phyloP scores from a whole-genome alignment of 164 flowering plant genomes.

The Dillenia suffruticosa region DNA sequence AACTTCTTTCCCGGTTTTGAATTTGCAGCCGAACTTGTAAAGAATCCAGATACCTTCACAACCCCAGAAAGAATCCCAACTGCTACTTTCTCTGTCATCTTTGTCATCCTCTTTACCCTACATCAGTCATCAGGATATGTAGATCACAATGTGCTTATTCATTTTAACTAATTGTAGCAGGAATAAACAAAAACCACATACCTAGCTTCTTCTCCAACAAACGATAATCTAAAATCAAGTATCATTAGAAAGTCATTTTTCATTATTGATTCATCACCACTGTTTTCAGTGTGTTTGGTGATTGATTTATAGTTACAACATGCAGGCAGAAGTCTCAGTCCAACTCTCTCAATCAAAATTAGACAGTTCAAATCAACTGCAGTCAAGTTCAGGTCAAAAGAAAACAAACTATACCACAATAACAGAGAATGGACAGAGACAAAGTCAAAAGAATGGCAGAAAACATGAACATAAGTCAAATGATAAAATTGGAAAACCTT shows the following conservation, averaged over 20 bases:
- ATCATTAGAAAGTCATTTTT: no score
- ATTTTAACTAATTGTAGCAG: no score
- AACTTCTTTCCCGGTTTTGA: constrained; percentile 80
- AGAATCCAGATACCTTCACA: constrained; percentile 70
- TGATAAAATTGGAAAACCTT: constrained; percentile 32
- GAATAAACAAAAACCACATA: no score
- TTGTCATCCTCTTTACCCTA: constrained; percentile 77
- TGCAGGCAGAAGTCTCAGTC: no score
- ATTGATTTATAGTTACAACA: no score
- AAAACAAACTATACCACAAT: background rate
- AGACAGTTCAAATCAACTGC: background rate
- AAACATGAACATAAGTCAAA: no score
- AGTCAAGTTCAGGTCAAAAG: background rate
- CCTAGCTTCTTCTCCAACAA: no score
- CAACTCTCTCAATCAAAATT: no score
- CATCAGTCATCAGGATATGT: background rate
- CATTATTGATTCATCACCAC: no score
- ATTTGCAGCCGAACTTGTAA: constrained; percentile 68
- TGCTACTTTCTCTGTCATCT: constrained; percentile 76
- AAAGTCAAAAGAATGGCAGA: background rate
- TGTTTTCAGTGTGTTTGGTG: no score
- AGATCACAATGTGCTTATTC: no score
- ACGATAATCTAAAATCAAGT: no score
- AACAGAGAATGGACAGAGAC: background rate
- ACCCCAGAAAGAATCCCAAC: constrained; percentile 80